A percentile compares a stretch with the other conserved stretches of the same genome.
Evolutionary conservation across 805 yeast species (phyloP).

Genomic region (Saccharomycopsis lassenensis): DNA sequence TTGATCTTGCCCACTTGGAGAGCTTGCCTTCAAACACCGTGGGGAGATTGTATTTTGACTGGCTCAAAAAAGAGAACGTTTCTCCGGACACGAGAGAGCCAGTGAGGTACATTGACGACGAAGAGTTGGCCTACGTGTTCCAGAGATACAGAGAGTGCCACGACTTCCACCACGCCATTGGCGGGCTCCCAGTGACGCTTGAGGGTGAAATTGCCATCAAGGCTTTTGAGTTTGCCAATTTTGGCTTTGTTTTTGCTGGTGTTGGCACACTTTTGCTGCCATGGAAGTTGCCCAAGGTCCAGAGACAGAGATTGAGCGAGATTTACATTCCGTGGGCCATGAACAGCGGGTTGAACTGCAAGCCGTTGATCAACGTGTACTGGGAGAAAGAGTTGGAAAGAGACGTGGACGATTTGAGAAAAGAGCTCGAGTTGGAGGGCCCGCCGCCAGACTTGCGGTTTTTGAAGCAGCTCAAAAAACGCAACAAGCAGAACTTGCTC

Average conservation of each 20-base stretch:
- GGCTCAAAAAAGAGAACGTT: conserved; percentile 82
- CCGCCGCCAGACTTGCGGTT: conserved; percentile 68
- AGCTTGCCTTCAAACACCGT: conserved; percentile 55
- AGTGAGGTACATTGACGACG: conserved; percentile 80
- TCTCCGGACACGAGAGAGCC: conserved; percentile 90
- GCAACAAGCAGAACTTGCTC: conserved; percentile 12
- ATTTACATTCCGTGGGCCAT: conserved; percentile 86
- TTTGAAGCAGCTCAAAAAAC: conserved; percentile 36
- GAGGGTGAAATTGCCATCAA: conserved; percentile 97
- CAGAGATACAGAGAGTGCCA: conserved; percentile 94
- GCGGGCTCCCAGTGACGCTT: conserved; percentile 79
- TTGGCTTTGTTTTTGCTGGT: conserved; percentile 93
- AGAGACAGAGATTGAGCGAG: conserved; percentile 50
- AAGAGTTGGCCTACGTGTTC: conserved; percentile 84
- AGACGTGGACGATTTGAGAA: conserved; percentile 63
- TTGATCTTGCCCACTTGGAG: conserved; percentile 52
- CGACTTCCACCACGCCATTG: conserved; percentile 89
- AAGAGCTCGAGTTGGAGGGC: conserved; percentile 57
- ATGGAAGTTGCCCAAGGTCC: conserved; percentile 51
- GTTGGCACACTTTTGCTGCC: conserved; percentile 89
- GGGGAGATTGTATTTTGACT: conserved; percentile 68
- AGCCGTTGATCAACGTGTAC: conserved; percentile 74
- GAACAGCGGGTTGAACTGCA: conserved; percentile 56
- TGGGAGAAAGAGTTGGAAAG: conserved; percentile 79
- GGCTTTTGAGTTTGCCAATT: conserved; percentile 82